Conservation (phyloP, 2,329 filamentous ascomycete genomes). For the Pseudopyricularia cyperi region DNA sequence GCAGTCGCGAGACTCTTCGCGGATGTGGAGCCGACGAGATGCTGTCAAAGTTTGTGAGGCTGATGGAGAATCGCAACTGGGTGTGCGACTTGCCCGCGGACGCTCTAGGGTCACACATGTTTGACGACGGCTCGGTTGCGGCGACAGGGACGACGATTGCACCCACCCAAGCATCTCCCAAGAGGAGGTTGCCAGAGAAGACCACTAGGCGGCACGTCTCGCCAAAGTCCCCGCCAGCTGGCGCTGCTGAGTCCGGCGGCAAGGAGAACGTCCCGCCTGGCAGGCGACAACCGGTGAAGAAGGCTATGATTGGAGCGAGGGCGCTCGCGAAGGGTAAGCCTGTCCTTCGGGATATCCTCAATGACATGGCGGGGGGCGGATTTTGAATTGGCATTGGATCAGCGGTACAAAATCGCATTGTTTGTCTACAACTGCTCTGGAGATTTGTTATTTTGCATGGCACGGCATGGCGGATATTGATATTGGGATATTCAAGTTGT, state of each 20-base stretch:
- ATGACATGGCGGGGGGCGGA: conserved; percentile 40
- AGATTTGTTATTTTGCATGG: not conserved
- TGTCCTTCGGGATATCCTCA: conserved; percentile 64
- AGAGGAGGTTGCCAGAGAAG: conserved; percentile 8
- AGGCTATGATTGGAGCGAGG: conserved; percentile 44
- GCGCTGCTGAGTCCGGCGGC: conserved; percentile 3
- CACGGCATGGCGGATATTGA: too few species aligned
- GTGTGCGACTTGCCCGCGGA: conserved; percentile 55
- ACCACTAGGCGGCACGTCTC: not conserved
- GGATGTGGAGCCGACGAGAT: conserved; percentile 54
- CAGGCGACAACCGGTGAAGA: conserved; percentile 29
- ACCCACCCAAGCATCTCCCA: not conserved
- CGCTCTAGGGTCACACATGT: conserved; percentile 55
- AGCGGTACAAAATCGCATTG: not conserved
- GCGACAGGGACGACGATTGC: conserved; percentile 7
- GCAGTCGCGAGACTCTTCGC: conserved; percentile 61
- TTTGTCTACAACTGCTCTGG: not conserved
- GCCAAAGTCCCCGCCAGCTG: not conserved
- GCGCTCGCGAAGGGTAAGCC: conserved; percentile 52
- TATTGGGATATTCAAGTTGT: too few species aligned
- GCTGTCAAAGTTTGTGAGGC: conserved; percentile 57
- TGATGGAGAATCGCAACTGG: conserved; percentile 75
- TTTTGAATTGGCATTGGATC: not conserved
- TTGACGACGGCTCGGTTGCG: conserved; percentile 38
- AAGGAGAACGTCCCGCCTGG: conserved; percentile 31